phyloP scores from a whole-genome alignment of 2,329 filamentous ascomycete species.

The Geosmithia putterillii region DNA sequence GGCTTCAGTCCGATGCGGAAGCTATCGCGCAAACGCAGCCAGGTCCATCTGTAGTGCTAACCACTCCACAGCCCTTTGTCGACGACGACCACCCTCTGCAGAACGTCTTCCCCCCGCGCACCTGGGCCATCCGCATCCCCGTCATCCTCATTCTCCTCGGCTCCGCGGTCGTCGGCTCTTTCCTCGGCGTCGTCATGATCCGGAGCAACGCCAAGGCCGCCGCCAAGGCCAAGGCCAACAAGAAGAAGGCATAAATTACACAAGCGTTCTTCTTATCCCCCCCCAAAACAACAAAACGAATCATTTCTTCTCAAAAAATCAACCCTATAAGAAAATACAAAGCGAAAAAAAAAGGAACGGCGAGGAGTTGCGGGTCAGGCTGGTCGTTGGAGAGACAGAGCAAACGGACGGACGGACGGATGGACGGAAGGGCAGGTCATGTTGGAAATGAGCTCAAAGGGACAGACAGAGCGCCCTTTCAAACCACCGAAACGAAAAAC shows the following conservation, averaged over 20 bases:
- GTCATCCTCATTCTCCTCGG: conserved; percentile 91
- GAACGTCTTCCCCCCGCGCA: conserved; percentile 87
- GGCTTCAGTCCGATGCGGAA: no score
- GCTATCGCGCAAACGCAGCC: no score
- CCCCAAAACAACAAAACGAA: no score
- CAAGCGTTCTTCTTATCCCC: not conserved
- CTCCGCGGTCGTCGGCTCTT: conserved; percentile 88
- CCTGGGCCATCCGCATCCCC: conserved; percentile 97
- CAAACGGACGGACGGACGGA: no score
- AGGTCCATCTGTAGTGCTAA: no score
- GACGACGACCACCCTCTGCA: conserved; percentile 89
- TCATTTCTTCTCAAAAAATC: no score
- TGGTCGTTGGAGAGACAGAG: no score
- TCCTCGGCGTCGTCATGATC: conserved; percentile 97
- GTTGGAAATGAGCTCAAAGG: no score
- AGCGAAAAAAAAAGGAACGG: not conserved
- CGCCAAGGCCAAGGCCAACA: conserved; percentile 73
- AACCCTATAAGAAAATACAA: not conserved
- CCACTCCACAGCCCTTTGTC: conserved; percentile 72
- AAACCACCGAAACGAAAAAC: not conserved
- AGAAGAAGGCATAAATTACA: conserved; percentile 66
- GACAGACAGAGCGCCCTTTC: no score
- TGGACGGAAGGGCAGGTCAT: no score
- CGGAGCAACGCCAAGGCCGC: conserved; percentile 97
- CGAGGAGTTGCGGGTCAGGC: no score